Base-by-base conservation (phyloP, 768 basidiomycete genomes). In the Podaxis rugospora region DNA sequence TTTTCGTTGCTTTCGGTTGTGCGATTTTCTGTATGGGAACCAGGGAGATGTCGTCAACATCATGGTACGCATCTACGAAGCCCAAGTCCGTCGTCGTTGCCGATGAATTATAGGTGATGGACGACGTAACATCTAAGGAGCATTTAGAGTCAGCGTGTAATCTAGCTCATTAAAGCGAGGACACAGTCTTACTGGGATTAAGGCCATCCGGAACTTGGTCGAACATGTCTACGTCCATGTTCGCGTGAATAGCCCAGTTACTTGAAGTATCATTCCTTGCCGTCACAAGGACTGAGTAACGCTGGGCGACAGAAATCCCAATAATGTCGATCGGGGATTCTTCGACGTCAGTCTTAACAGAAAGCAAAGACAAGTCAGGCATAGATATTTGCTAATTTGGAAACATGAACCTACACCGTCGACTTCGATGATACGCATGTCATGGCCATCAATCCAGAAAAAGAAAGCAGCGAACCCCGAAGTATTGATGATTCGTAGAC, bases 221-320 rank as follows among this genome's bases (percentile, higher is more conserved):
- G 72, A 97, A 98, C 94, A 95, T 96, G 63, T 76, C 77, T 0
- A 83, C 83, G 69, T 95, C 92, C 84, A 98, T 92, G 77, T 95
- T 92, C 4, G 90, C 90, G 68, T 94, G 92, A 61, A 99, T 85
- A 54, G 84, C 85, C 87, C 88, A 98, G 78, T 99, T 97, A 21
- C 83, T 76, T 2, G 82, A 75, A 0, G 88, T 90, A 64, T 94
- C 91, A 72, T 95, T 95, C 51, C 89, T 85, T 9, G 96, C 95
- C 10, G 88, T 89, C 55, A 99, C 92, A 35, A 98, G 85, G 42
- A 99, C 78, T 0, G 95, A 95, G 73, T 96, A 97, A 18, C 96
- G 86, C 72, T 98, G 96, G 0, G 95, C 95, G 32, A 90, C 93
- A 13, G 92, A 80, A 59, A 98, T 60, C 46, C 84, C 81, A 53